Evolutionary conservation across 2,329 filamentous ascomycete species (phyloP), one percentile per base, ranked within the genome.

Genomic region (Stachybotrys echinatus): DNA sequence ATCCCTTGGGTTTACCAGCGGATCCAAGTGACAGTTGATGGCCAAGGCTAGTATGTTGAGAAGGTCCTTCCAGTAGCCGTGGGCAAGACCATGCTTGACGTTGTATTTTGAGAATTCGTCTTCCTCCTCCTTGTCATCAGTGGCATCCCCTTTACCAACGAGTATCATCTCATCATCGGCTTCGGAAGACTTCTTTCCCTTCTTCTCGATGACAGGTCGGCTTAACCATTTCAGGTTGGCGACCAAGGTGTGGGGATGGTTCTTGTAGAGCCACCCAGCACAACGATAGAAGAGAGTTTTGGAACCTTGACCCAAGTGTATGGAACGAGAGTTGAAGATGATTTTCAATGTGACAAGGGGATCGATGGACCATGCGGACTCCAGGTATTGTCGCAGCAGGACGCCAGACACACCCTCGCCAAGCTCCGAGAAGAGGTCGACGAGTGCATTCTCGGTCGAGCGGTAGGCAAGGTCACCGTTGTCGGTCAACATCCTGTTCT

Each of bases 11-110:
- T 76, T 55, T 2, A 66, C 65, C 12, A 71, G 58, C 6, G 67
- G 66, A 14, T 68, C 62, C 12, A 84, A 68, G 58, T 75, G 66
- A 20, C 68, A 65, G 47, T 79, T 74, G 21, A 70, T 75, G 1
- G 74, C 72, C 3, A 84, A 67, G 1, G 71, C 75, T 0, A 84
- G 67, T 3, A 84, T 68, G 55, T 83, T 84, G 3, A 83, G 64
- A 3, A 83, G 64, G 57, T 84, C 80, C 54, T 84, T 83, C 79
- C 79, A 84, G 62, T 83, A 84, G 0, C 81, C 79, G 47, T 84
- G 81, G 5, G 81, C 67, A 3, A 79, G 70, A 0, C 75, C 74
- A 37, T 77, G 61, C 43, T 64, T 62, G 17, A 77, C 69, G 38
- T 80, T 72, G 50, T 70, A 70, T 8, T 60, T 61, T 12, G 60